Conservation (phyloP, 148 eudicot species). For the Amaranthus cruentus region DNA sequence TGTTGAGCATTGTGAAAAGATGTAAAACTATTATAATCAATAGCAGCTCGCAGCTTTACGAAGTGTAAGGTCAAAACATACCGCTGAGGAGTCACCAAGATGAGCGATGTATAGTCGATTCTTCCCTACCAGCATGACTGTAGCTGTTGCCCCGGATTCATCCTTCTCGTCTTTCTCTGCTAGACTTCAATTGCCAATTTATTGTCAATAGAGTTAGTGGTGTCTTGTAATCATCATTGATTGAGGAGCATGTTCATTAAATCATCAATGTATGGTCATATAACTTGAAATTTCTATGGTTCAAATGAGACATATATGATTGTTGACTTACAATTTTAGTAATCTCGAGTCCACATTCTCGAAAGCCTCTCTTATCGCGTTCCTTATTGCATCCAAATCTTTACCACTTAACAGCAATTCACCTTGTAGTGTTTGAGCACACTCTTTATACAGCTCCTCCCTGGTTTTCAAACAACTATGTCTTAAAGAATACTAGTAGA, state of each 20-base stretch:
- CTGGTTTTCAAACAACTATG: constrained; percentile 32
- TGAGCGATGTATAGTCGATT: constrained; percentile 70
- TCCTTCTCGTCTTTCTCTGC: constrained; percentile 45
- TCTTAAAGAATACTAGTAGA: background rate
- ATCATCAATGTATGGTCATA: constrained; percentile 5
- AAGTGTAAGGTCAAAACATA: constrained; percentile 24
- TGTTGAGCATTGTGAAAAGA: background rate
- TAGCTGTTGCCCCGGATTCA: constrained; percentile 94
- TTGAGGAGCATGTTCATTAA: background rate
- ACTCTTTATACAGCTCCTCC: constrained; percentile 92
- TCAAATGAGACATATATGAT: background rate
- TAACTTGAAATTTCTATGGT: background rate
- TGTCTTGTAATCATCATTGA: background rate
- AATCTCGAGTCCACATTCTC: constrained; percentile 64
- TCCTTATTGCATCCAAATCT: constrained; percentile 46
- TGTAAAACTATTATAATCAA: background rate
- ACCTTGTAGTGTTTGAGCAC: constrained; percentile 65
- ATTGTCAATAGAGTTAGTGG: constrained; percentile 1
- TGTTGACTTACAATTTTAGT: constrained; percentile 45
- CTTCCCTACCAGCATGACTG: constrained; percentile 54
- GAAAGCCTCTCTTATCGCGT: constrained; percentile 60
- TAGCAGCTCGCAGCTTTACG: background rate
- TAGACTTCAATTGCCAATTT: constrained; percentile 59
- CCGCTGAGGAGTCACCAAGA: constrained; percentile 91
- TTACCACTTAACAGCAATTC: constrained; percentile 53